phyloP scores from a whole-genome alignment of 352 stramenopile genomes.

The Pythium brachiatum region DNA sequence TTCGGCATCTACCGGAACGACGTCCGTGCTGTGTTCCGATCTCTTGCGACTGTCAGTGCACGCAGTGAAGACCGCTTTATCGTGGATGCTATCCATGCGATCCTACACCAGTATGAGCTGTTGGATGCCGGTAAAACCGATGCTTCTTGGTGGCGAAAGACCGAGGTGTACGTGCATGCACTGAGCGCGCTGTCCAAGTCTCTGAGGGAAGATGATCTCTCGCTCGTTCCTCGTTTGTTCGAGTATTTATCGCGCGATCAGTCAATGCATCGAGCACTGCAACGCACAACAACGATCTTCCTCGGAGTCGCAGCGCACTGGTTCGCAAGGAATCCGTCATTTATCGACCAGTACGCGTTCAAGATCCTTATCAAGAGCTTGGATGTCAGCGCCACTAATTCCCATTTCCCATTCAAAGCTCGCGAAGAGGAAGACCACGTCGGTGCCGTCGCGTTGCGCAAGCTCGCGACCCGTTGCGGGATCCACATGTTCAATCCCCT shows the following conservation, averaged over 20 bases:
- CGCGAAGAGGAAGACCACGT: slow-evolving; percentile 60
- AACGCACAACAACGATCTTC: slow-evolving; percentile 66
- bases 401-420: slow-evolving; percentile 42
- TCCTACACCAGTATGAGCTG: slow-evolving; percentile 71
- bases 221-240: slow-evolving; percentile 67
- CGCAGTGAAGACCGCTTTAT: slow-evolving; percentile 79
- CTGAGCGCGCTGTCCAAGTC: slow-evolving; percentile 82
- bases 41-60: slow-evolving; percentile 64
- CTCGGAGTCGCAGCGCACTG: slow-evolving; percentile 67
- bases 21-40: slow-evolving; percentile 71
- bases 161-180: slow-evolving; percentile 81
- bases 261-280: slow-evolving; percentile 54
- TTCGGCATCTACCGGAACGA: slow-evolving; percentile 72
- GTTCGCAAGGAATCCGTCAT: slow-evolving; percentile 68
- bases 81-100: slow-evolving; percentile 65
- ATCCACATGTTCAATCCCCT: slow-evolving; percentile 56
- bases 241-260: slow-evolving; percentile 68
- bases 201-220: slow-evolving; percentile 74
- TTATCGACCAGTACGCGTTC: slow-evolving; percentile 55
- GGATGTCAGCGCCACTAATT: slow-evolving; percentile 37
- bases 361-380: slow-evolving; percentile 73
- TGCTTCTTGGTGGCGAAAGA: slow-evolving; percentile 62
- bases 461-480: slow-evolving; percentile 64
- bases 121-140: slow-evolving; percentile 33
- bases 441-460: slow-evolving; percentile 64